Evolutionary conservation across 768 basidiomycete species (phyloP).

Genomic region (Leccinum variicolor): DNA sequence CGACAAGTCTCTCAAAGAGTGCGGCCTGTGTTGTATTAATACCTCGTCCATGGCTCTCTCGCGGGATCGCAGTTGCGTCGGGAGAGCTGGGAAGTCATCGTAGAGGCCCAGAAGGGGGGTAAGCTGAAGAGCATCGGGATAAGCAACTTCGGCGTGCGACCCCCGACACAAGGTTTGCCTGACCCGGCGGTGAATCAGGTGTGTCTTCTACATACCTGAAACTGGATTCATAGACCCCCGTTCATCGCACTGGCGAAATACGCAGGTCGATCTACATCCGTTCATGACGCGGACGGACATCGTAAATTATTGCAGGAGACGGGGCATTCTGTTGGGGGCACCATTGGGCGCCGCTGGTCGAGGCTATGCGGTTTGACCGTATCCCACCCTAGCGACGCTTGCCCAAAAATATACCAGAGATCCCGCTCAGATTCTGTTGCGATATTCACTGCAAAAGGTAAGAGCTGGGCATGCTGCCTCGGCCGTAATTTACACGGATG

Average conservation of each 20-base stretch:
- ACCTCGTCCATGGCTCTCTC: no score
- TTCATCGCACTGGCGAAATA: constrained; percentile 6
- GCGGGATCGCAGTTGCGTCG: constrained; percentile 2
- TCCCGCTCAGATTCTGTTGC: constrained; percentile 57
- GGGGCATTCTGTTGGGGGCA: constrained; percentile 63
- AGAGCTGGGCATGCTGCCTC: neutral
- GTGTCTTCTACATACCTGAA: constrained; percentile 7
- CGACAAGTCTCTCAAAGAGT: constrained; percentile 47
- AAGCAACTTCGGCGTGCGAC: constrained; percentile 5
- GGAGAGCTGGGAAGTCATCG: constrained; percentile 6
- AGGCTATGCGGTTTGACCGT: constrained; percentile 60
- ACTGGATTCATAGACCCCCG: neutral
- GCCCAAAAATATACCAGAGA: constrained; percentile 54
- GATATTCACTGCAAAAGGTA: constrained; percentile 67
- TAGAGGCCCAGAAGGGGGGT: neutral
- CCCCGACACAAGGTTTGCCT: constrained; percentile 49
- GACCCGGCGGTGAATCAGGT: constrained; percentile 64
- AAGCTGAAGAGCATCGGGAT: constrained; percentile 2
- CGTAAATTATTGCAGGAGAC: constrained; percentile 50
- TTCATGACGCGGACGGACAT: constrained; percentile 67
- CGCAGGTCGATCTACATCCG: constrained; percentile 57
- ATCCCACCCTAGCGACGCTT: constrained; percentile 47
- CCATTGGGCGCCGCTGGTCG: constrained; percentile 20
- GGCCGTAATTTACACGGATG: neutral
- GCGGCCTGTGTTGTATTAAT: constrained; percentile 15